Base-by-base conservation (phyloP, 139 green algal species). In the Picochlorum sp. region DNA sequence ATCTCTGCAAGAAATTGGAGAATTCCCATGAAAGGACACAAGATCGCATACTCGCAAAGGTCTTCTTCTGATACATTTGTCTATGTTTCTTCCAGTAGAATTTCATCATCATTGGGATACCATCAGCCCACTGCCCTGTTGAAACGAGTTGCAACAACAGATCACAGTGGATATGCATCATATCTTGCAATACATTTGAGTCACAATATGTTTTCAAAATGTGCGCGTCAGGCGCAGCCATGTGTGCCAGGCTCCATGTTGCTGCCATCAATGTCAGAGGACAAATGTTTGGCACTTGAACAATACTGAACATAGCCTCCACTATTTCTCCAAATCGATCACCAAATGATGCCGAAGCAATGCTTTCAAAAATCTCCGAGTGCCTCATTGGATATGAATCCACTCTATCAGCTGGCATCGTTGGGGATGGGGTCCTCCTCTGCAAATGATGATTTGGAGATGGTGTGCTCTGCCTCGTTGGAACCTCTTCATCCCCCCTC, bases 301-400 rank as follows among this genome's bases (percentile, higher is more conserved):
- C 18, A 21, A 20, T 4, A 7, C 47, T 21, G 18, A 54, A 54
- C n/a, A 54, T 54, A 11, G 47, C 47, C n/a, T 54, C n/a, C 18
- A 54, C 18, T 21, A 54, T 21, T 21, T 54, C 47, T 20, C 47
- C n/a, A 20, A 26, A 26, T 21, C 47, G 16, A 54, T 54, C 47
- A 9, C n/a, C 47, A 41, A 41, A 41, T 54, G 47, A 54, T 21
- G n/a, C 18, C 10, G 47, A 21, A 24, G 47, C 16, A 20, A 54
- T 26, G 47, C 47, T 54, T 54, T 54, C 47, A 54, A 54, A 54
- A 26, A 54, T 54, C 11, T 54, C 47, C n/a, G n/a, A 65, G 15
- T 65, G 23, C 15, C 23, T 23, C 47, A 54, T 54, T 26, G 47
- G 47, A 54, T 26, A 54, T 0, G 47, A 54, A 54, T 41, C 34